Conservation (phyloP, 2,329 filamentous ascomycete genomes). For the Seiridium unicorne region DNA sequence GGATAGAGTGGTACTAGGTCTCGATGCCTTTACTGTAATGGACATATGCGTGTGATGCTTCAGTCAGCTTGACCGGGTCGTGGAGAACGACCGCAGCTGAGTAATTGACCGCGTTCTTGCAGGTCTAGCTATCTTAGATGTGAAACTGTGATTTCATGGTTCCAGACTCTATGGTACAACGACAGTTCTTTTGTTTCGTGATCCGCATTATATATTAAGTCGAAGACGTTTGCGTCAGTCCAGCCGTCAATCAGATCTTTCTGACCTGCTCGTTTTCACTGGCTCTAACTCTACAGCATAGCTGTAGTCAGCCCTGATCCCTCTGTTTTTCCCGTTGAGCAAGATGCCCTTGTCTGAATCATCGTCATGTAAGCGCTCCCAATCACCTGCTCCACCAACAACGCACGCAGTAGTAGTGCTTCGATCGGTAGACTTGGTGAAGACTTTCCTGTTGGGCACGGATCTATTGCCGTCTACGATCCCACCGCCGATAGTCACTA, state of each 20-base stretch:
- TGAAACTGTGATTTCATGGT: too few species aligned
- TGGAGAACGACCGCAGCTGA: too few species aligned
- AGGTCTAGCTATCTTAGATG: too few species aligned
- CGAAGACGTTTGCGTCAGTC: too few species aligned
- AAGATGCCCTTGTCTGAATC: neutral
- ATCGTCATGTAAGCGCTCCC: slow-evolving; percentile 11
- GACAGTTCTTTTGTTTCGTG: too few species aligned
- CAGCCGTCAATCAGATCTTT: neutral
- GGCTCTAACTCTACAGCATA: slow-evolving; percentile 12
- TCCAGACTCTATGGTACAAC: too few species aligned
- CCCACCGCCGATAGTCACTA: slow-evolving; percentile 11
- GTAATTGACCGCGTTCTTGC: too few species aligned
- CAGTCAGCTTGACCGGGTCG: too few species aligned
- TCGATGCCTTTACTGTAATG: too few species aligned
- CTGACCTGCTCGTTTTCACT: neutral
- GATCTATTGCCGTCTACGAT: neutral
- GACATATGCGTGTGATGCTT: too few species aligned
- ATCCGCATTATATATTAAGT: too few species aligned
- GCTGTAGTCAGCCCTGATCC: slow-evolving; percentile 8
- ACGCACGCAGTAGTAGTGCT: slow-evolving; percentile 11
- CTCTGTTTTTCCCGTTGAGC: slow-evolving; percentile 2
- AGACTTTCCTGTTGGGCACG: neutral
- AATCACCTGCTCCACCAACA: slow-evolving; percentile 9
- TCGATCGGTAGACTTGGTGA: slow-evolving; percentile 13
- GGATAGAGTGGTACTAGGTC: too few species aligned